Conservation (phyloP, 1,284 basidiomycete genomes). For the Xanthoconium separans region DNA sequence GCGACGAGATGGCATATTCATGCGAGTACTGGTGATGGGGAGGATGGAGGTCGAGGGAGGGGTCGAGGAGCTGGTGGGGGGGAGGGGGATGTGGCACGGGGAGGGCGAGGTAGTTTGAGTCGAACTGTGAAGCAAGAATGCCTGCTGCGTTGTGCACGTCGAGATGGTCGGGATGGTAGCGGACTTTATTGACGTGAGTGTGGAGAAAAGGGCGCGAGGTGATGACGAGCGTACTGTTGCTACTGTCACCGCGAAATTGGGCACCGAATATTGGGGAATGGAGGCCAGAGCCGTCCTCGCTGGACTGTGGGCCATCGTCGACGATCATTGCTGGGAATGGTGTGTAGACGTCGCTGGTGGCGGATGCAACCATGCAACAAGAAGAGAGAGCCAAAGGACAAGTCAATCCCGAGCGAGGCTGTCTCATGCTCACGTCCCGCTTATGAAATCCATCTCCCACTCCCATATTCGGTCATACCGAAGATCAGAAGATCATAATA, state of each 20-base stretch:
- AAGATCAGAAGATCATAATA: constrained; percentile 36
- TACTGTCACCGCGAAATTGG: constrained; percentile 48
- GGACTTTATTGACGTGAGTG: constrained; percentile 55
- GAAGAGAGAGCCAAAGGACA: constrained; percentile 6
- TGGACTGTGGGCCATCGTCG: constrained; percentile 66
- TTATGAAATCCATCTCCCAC: constrained; percentile 36
- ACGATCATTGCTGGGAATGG: constrained; percentile 52
- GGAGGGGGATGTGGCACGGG: constrained; percentile 16
- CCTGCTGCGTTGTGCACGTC: constrained; percentile 47
- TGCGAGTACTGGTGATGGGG: constrained; percentile 26
- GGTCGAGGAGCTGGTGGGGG: constrained; percentile 36
- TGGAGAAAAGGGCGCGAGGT: constrained; percentile 35
- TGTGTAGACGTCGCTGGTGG: constrained; percentile 53
- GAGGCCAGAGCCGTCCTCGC: constrained; percentile 68
- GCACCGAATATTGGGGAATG: constrained; percentile 65
- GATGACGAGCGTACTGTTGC: constrained; percentile 42
- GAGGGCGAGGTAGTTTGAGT: constrained; percentile 37
- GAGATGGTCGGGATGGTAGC: constrained; percentile 58
- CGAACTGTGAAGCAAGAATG: constrained; percentile 48
- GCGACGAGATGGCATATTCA: constrained; percentile 29
- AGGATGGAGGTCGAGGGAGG: constrained; percentile 36
- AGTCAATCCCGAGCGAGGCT: constrained; percentile 31
- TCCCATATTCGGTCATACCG: constrained; percentile 28
- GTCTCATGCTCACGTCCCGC: constrained; percentile 37
- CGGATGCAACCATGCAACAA: constrained; percentile 51